Base-by-base conservation (phyloP, 768 basidiomycete genomes). In the Pleurotus citrinopileatus region DNA sequence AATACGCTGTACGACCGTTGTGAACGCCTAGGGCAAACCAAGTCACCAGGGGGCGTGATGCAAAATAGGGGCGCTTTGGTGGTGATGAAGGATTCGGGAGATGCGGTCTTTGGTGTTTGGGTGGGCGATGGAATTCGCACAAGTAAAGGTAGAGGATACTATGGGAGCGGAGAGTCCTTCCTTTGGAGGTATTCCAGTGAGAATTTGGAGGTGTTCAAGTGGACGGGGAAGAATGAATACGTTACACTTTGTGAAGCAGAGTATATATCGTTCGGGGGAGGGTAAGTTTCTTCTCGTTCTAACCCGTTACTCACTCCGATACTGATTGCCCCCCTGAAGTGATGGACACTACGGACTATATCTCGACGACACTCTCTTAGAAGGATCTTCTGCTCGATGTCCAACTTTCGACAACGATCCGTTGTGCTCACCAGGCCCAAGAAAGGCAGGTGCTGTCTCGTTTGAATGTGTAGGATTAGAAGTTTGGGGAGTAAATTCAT, bases 381-480 rank as follows among this genome's bases (percentile, higher is more conserved):
- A 88, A 40, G 95, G 96, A 5, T 89, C 91, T 0, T 91, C 91
- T 0, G 90, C 92, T 2, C 75, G 75, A 0, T 94, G 93, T 61
- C 87, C 86, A 1, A 94, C 94, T 1, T 98, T 94, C 66, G 83
- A 79, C 32, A 98, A 99, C 62, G 88, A 90, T 27, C 82, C 89
- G 0, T 69, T 96, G 13, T 95, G 91, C 65, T 73, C 78, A 0
- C 63, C 60, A n/a, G 74, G 77, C 0, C 63, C 70, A 0, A 71
- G 69, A 42, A 74, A 72, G 52, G 80, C 78, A 2, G 73, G 75
- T n/a, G 72, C 73, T 5, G 78, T 79, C 7, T 68, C 74, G n/a
- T 98, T 98, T 60, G 93, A 96, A 63, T 93, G 93, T 67, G 87
- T 96, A 0, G 94, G 89, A 12, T 67, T 98, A 52, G 95, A 98